These are phyloP conservation scores for Zygoascus sp. DNA, from an alignment of 1,139 yeast genomes.

Conservation along the genomic window DNA sequence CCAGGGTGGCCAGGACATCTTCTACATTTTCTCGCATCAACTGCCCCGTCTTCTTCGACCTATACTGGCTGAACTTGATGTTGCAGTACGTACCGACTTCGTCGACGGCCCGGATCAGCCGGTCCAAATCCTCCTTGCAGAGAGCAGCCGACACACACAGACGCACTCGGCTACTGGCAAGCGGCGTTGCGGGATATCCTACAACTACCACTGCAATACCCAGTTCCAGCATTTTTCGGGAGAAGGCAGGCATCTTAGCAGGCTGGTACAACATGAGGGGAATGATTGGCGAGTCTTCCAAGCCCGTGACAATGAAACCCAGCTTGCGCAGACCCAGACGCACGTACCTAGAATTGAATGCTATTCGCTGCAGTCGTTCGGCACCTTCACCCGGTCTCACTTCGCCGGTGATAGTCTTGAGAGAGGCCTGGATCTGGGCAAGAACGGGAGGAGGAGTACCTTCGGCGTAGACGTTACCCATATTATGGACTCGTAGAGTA, in stretches of 20 bases:
- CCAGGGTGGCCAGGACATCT: conserved; percentile 69
- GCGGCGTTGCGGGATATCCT: conserved; percentile 96
- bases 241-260: conserved; percentile 88
- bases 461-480: conserved; percentile 77
- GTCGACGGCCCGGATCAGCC: conserved; percentile 63
- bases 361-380: conserved; percentile 86
- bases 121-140: conserved; percentile 90
- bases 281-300: conserved; percentile 94
- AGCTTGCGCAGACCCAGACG: conserved; percentile 84
- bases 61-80: conserved; percentile 57
- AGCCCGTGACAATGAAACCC: conserved; percentile 92
- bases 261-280: conserved; percentile 87
- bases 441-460: conserved; percentile 86
- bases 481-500: conserved; percentile 64
- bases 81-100: conserved; percentile 75
- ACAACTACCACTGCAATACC: conserved; percentile 93
- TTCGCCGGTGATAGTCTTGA: conserved; percentile 74
- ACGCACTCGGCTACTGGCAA: conserved; percentile 84
- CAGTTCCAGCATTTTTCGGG: conserved; percentile 71
- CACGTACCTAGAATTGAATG: conserved; percentile 90
- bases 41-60: conserved; percentile 35
- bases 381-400: conserved; percentile 89
- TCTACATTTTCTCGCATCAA: conserved; percentile 76
- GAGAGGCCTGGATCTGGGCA: conserved; percentile 79
- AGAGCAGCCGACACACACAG: conserved; percentile 89